These are phyloP conservation scores for Arxiozyma heterogenica DNA, from an alignment of 1,139 yeast species.

Conservation along the genomic window DNA sequence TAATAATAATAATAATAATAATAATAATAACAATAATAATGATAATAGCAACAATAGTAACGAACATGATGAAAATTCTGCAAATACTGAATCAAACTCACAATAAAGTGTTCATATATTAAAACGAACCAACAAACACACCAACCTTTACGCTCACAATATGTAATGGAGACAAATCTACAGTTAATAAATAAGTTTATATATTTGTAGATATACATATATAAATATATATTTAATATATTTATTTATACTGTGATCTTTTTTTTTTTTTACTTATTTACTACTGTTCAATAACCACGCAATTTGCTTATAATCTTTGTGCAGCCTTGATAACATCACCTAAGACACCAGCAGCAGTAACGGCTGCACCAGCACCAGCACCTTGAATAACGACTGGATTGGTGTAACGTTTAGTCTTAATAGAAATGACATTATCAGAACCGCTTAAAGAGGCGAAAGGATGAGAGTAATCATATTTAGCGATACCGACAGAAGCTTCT, in stretches of 20 bases:
- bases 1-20: neutral
- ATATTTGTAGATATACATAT: neutral
- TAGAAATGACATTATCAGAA: constrained; percentile 88
- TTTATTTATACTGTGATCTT: neutral
- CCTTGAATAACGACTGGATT: constrained; percentile 95
- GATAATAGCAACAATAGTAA: constrained; percentile 1
- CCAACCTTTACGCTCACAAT: neutral
- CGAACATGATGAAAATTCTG: neutral
- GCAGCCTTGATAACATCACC: constrained; percentile 89
- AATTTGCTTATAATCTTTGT: constrained; percentile 47
- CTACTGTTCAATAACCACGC: too few relatives aligned
- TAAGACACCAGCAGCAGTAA: constrained; percentile 81
- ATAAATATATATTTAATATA: neutral
- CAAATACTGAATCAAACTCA: neutral
- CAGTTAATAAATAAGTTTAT: neutral
- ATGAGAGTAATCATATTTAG: constrained; percentile 74
- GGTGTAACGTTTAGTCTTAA: constrained; percentile 81
- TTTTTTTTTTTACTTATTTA: neutral
- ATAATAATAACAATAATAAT: constrained; percentile 1
- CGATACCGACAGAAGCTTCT: constrained; percentile 76
- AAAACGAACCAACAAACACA: too few relatives aligned
- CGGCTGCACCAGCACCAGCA: constrained; percentile 62
- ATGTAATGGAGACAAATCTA: neutral
- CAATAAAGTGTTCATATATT: neutral
- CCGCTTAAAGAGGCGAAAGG: constrained; percentile 80